Evolutionary conservation across 495 filamentous ascomycete genomes (phyloP).

Genomic region (Penicillium salamii): DNA sequence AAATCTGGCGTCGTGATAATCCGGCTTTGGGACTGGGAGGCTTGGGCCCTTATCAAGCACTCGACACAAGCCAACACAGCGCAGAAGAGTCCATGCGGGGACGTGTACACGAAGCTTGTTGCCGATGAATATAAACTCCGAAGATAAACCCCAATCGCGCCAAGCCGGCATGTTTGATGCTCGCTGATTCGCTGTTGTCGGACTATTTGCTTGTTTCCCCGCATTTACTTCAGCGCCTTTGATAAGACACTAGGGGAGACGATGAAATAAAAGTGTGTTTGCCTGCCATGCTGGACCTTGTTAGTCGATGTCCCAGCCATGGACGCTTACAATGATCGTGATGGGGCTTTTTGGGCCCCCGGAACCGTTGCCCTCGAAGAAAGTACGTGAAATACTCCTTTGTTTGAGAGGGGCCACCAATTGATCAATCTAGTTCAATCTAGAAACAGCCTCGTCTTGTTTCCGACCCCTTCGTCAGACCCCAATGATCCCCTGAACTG

Average conservation of each 20-base stretch:
- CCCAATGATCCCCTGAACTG: conserved; percentile 35
- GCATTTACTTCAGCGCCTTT: background rate
- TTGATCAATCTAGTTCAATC: conserved; percentile 22
- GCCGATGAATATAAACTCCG: background rate
- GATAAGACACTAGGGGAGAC: too few relatives aligned
- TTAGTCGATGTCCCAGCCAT: conserved; percentile 4
- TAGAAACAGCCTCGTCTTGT: conserved; percentile 18
- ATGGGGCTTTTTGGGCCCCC: conserved; percentile 25
- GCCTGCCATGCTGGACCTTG: too few relatives aligned
- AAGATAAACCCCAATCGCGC: conserved; percentile 1
- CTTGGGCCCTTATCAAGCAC: too few relatives aligned
- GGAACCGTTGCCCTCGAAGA: conserved; percentile 25
- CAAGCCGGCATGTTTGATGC: conserved; percentile 21
- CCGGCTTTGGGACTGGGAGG: too few relatives aligned
- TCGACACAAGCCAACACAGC: too few relatives aligned
- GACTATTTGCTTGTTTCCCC: conserved; percentile 2
- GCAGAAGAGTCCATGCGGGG: too few relatives aligned
- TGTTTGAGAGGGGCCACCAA: too few relatives aligned
- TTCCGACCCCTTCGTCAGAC: conserved; percentile 25
- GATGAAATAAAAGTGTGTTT: too few relatives aligned
- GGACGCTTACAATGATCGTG: conserved; percentile 11
- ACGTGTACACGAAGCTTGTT: background rate
- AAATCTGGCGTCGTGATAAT: too few relatives aligned
- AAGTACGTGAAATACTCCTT: too few relatives aligned
- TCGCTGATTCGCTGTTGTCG: conserved; percentile 14